Conservation (phyloP, 495 filamentous ascomycete species). For the Elaphomyces granulatus region DNA sequence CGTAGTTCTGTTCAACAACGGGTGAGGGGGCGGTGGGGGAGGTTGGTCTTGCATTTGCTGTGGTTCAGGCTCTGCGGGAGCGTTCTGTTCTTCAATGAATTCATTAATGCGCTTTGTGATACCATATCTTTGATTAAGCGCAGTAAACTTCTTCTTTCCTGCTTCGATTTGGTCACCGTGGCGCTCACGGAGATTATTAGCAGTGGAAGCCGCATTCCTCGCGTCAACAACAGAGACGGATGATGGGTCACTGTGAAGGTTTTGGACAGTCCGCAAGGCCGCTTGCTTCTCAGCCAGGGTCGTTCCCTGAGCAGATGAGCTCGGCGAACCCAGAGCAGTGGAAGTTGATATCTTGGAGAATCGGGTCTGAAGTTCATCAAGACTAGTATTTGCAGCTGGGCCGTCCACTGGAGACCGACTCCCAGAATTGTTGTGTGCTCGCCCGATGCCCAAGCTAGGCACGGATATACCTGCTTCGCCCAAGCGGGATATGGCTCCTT, state of each 20-base stretch:
- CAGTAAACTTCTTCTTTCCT: constrained; percentile 45
- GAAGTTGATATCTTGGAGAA: constrained; percentile 41
- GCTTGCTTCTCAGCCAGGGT: constrained; percentile 47
- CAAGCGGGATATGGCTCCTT: constrained; percentile 51
- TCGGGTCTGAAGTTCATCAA: constrained; percentile 53
- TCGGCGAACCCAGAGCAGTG: constrained; percentile 11
- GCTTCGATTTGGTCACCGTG: constrained; percentile 58
- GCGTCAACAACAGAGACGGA: constrained; percentile 44
- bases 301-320: constrained; percentile 36
- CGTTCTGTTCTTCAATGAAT: constrained; percentile 23
- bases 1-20: constrained; percentile 6
- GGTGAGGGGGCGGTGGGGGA: constrained; percentile 6
- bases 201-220: constrained; percentile 34
- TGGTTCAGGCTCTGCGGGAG: constrained; percentile 16
- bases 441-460: constrained; percentile 62
- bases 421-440: constrained; percentile 6
- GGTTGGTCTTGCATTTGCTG: constrained; percentile 1
- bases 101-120: constrained; percentile 23
- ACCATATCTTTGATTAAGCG: constrained; percentile 39
- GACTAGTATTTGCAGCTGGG: constrained; percentile 20
- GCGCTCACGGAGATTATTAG: constrained; percentile 54
- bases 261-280: constrained; percentile 40
- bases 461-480: constrained; percentile 69
- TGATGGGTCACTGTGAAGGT: constrained; percentile 40
- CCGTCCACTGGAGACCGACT: constrained; percentile 7